Conservation (phyloP, 352 stramenopile species). For the Phytophthora meadii region DNA sequence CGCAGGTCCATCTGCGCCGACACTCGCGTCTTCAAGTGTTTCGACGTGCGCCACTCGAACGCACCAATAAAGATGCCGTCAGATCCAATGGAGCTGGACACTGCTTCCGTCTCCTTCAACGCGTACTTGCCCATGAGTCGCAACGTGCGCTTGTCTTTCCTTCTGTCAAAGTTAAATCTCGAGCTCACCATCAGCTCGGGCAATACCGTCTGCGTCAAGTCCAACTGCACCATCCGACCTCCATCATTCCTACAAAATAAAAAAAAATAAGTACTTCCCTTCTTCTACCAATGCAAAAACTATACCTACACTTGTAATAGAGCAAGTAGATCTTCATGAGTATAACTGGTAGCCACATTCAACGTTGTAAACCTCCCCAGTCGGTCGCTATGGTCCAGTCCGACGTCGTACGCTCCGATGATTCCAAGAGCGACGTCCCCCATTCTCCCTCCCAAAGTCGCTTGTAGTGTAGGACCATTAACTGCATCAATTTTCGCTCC, state of each 20-base stretch:
- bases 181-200: constrained; percentile 71
- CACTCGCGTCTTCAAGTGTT: constrained; percentile 77
- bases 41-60: constrained; percentile 81
- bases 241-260: constrained; percentile 60
- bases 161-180: constrained; percentile 65
- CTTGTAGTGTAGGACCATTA: constrained; percentile 78
- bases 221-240: constrained; percentile 61
- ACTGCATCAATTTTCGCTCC: constrained; percentile 81
- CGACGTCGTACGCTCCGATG: constrained; percentile 79
- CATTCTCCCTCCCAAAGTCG: constrained; percentile 54
- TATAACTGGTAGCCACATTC: constrained; percentile 65
- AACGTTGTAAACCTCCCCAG: constrained; percentile 71
- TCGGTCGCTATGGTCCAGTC: constrained; percentile 78
- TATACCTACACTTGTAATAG: constrained; percentile 75
- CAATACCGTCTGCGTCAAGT: constrained; percentile 65
- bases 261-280: constrained; percentile 4
- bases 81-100: constrained; percentile 72
- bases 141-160: constrained; percentile 76
- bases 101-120: constrained; percentile 51
- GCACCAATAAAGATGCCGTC: constrained; percentile 79
- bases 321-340: constrained; percentile 65
- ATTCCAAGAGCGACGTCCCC: constrained; percentile 55
- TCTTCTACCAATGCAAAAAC: neutral
- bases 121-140: constrained; percentile 62
- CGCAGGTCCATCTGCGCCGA: constrained; percentile 83